Evolutionary conservation across 1,284 basidiomycete genomes (phyloP).

Genomic region (Thelephora terrestris): DNA sequence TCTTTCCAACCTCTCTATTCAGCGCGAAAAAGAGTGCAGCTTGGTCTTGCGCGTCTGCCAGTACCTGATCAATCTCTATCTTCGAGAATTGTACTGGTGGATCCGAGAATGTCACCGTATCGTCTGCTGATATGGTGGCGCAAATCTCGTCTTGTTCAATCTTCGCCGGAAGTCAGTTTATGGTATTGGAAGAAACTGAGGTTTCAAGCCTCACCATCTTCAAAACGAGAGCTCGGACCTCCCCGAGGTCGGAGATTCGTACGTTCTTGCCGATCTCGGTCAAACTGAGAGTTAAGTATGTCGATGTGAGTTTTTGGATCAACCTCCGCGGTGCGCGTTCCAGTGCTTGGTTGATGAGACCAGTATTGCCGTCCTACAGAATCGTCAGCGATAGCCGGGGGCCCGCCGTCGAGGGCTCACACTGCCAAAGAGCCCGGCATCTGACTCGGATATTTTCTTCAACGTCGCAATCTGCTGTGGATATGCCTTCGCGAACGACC

Average conservation of each 20-base stretch:
- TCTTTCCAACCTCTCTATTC: constrained; percentile 48
- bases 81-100: constrained; percentile 50
- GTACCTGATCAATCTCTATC: constrained; percentile 52
- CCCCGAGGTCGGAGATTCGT: constrained; percentile 42
- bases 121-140: constrained; percentile 51
- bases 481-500: constrained; percentile 50
- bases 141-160: constrained; percentile 60
- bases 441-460: constrained; percentile 38
- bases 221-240: constrained; percentile 48
- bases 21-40: constrained; percentile 36
- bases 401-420: constrained; percentile 25
- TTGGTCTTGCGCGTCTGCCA: constrained; percentile 52
- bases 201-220: constrained; percentile 51
- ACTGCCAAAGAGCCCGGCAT: constrained; percentile 36
- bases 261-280: constrained; percentile 56
- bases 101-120: constrained; percentile 66
- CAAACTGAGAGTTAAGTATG: constrained; percentile 67
- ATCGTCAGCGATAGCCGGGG: not conserved
- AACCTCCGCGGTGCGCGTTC: constrained; percentile 62
- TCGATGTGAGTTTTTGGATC: constrained; percentile 66
- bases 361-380: constrained; percentile 57
- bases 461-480: constrained; percentile 39
- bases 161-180: constrained; percentile 24
- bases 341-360: constrained; percentile 56
- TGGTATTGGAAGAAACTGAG: not conserved